These are phyloP conservation scores for Wickerhamiella sergipiensis DNA, from an alignment of 805 yeast species.

Conservation along the genomic window DNA sequence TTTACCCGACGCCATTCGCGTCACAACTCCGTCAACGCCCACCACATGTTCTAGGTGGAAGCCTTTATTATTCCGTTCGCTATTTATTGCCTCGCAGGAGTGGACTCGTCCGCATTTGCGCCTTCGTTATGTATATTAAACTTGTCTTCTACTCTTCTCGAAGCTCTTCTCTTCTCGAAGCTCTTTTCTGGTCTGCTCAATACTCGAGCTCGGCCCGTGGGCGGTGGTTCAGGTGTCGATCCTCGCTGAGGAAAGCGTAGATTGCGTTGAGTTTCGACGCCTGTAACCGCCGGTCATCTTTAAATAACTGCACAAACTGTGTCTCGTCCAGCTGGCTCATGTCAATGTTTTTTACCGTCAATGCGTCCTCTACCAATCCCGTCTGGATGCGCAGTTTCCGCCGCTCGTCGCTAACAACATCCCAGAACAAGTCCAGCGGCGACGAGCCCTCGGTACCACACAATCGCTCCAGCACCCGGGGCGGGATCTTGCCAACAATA, in stretches of 20 bases:
- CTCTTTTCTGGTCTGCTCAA: background rate
- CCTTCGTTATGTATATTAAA: background rate
- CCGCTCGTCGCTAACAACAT: background rate
- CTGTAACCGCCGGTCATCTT: background rate
- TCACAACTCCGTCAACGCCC: conserved; percentile 1
- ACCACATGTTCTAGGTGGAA: background rate
- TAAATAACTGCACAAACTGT: background rate
- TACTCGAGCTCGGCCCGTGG: background rate
- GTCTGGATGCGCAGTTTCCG: background rate
- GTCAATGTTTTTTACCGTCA: background rate
- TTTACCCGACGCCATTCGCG: background rate
- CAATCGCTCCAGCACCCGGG: background rate
- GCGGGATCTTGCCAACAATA: background rate
- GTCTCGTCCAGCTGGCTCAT: background rate
- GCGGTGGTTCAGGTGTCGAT: background rate
- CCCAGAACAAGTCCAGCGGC: conserved; percentile 5
- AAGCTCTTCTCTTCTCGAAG: too few relatives aligned
- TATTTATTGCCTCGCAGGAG: background rate
- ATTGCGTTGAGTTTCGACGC: background rate
- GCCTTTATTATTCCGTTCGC: background rate
- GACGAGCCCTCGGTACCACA: conserved; percentile 3
- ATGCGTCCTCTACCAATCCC: background rate
- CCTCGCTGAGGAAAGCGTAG: background rate
- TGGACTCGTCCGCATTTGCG: background rate
- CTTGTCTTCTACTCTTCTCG: background rate